Evolutionary conservation across 2,329 filamentous ascomycete species (phyloP).

Genomic region (Monosporascus sp.): DNA sequence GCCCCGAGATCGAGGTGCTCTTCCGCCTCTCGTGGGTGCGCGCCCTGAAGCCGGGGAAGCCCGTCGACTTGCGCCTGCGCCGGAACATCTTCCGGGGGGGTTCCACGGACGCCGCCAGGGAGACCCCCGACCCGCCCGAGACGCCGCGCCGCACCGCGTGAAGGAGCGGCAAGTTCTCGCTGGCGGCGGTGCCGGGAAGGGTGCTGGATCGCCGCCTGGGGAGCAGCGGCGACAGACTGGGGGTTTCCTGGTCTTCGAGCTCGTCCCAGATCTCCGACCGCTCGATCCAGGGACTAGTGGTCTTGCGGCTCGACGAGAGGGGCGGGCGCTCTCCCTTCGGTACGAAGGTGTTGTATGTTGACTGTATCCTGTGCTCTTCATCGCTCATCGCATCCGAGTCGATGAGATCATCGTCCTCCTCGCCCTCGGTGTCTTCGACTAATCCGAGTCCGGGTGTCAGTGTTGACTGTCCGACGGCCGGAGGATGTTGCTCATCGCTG

Average conservation of each 20-base stretch:
- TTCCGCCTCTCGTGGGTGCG: slow-evolving; percentile 35
- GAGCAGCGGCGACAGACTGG: slow-evolving; percentile 28
- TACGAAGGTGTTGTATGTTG: slow-evolving; percentile 46
- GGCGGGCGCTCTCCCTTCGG: slow-evolving; percentile 32
- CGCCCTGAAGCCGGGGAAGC: slow-evolving; percentile 57
- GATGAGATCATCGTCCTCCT: slow-evolving; percentile 54
- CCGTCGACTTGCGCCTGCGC: slow-evolving; percentile 52
- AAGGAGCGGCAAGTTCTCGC: slow-evolving; percentile 19
- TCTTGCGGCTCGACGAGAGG: slow-evolving; percentile 38
- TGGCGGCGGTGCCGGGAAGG: slow-evolving; percentile 31
- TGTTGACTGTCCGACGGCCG: slow-evolving; percentile 58
- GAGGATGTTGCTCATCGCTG: slow-evolving; percentile 66
- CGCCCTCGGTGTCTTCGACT: slow-evolving; percentile 61
- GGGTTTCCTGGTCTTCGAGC: slow-evolving; percentile 65
- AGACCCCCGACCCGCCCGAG: slow-evolving; percentile 22
- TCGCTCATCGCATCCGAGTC: slow-evolving; percentile 42
- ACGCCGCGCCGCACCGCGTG: slow-evolving; percentile 22
- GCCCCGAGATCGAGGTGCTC: slow-evolving; percentile 27
- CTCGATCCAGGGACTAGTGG: slow-evolving; percentile 56
- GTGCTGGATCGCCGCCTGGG: slow-evolving; percentile 44
- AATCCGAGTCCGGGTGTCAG: slow-evolving; percentile 80
- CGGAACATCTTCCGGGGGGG: slow-evolving; percentile 29
- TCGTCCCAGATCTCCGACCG: slow-evolving; percentile 83
- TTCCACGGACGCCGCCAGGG: slow-evolving; percentile 16
- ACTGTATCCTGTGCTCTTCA: slow-evolving; percentile 31